Conservation (phyloP, 140 eudicot genomes). For the Bidens hawaiensis region DNA sequence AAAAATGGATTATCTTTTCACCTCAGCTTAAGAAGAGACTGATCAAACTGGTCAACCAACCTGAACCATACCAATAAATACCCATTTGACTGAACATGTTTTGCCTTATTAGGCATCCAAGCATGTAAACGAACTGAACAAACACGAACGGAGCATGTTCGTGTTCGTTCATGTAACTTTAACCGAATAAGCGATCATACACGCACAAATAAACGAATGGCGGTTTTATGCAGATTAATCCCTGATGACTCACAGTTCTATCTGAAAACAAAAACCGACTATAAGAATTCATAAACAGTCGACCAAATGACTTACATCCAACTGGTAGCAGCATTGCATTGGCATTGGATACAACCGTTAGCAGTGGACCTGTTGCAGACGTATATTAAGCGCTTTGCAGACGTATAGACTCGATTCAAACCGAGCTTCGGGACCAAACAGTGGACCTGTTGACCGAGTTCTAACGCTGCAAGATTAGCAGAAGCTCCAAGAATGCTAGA, state of each 20-base stretch:
- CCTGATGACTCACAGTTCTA: conserved; percentile 54
- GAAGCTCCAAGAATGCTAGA: conserved; percentile 59
- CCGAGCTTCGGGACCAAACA: conserved; percentile 45
- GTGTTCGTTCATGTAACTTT: too few species aligned
- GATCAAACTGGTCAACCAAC: too few species aligned
- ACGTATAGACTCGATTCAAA: conserved; percentile 40
- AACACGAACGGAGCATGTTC: too few species aligned
- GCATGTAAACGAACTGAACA: too few species aligned
- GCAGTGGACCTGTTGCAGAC: conserved; percentile 94
- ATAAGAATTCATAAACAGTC: neutral
- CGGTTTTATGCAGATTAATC: conserved; percentile 22
- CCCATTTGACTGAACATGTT: too few species aligned
- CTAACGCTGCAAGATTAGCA: conserved; percentile 47
- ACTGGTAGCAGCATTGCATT: conserved; percentile 56
- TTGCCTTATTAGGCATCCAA: too few species aligned
- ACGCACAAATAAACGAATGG: too few species aligned
- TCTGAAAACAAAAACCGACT: conserved; percentile 25
- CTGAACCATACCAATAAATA: too few species aligned
- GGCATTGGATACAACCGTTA: conserved; percentile 54
- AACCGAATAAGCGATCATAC: too few species aligned
- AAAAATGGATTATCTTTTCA: too few species aligned
- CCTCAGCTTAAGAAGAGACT: too few species aligned
- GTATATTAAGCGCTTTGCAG: conserved; percentile 49
- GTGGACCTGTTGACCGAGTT: conserved; percentile 66
- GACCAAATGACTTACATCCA: conserved; percentile 48